Evolutionary conservation across 306 rosid genomes (phyloP), one percentile per base, ranked within the genome.

Genomic region (Malus asiatica): DNA sequence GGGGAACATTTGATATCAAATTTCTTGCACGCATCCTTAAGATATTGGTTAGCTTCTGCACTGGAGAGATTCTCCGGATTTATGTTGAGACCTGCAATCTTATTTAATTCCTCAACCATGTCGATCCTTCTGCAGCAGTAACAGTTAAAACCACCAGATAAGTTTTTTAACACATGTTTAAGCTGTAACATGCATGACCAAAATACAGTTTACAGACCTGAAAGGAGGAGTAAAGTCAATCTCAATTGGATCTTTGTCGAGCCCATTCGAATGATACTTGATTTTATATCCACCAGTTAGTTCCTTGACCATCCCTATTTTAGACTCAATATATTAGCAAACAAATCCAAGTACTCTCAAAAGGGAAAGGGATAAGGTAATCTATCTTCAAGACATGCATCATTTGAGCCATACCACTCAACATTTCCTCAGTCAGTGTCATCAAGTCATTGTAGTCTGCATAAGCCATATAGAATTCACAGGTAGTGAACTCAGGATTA

Each of bases 401-500:
- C 59, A 7, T 42, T 18, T 25, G 66, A 65, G 25, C 59, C 88
- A 81, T 81, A 95, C 99, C 99, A 63, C 99, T 92, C 81, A 95
- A 68, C 91, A 95, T 77, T 79, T 86, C 79, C 88, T 95, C 97
- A 16, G 99, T 92, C 66, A 92, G 68, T 38, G 85, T 91, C 99
- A 92, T 95, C 80, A 95, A 1, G 74, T 95, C 99, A 59, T 88
- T 80, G 84, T 95, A 95, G 82, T 95, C 97, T 48, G 85, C 89
- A 68, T 74, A 92, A 32, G 98, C 98, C 97, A 92, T 92, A 82
- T 95, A 95, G 76, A 95, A 95, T 81, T 95, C 99, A 52, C 99
- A 95, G 42, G 97, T 90, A 46, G 99, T 95, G 83, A 90, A 95
- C 82, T 95, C 99, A 5, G 97, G 97, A 80, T 92, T 92, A 70